Base-by-base conservation (phyloP, 257 asterid genomes). In the Primulina tabacum region DNA sequence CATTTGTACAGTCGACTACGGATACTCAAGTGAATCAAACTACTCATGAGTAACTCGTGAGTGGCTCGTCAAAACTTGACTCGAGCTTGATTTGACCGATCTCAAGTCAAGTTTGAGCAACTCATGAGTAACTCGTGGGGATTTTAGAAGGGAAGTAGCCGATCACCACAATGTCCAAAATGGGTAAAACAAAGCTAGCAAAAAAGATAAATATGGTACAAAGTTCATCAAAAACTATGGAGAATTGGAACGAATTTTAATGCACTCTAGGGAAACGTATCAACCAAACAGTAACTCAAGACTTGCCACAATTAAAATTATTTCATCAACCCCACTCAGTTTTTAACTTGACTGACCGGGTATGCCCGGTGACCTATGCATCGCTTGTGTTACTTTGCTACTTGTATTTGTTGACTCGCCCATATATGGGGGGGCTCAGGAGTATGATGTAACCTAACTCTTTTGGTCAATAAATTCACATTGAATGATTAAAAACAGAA, bases 1-100 rank as follows among this genome's bases (percentile, higher is more conserved):
- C 60, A 38, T 52, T 69, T 32, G 29, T 20, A 62, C 65, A 47
- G 53, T 67, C 56, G 62, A 72, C 33, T 59, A 17, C 60, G 71
- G 12, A 59, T 57, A 43, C 35, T 2, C 12, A 37, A 37, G 12
- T 8, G 47, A 37, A 8, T 37, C 47, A 37, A 37, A 12, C 12
- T 37, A 37, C 12, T 37, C 12, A 7, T 37, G 47, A 37, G 12
- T 37, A 34, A 1, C 37, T 34, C 37, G 37, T 34, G 37, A 34
- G 8, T 1, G 12, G 3, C 47, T 37, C 2, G 8, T 9, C 12
- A 37, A 37, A 37, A 37, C 3, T 37, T 2, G 47, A 37, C 47
- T 37, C 47, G 3, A 37, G 12, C 12, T 37, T 8, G 47, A 8
- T 37, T 37, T 37, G 47, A 37, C 3, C 12, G 12, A 8, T 4